These are phyloP conservation scores for Podospora sp. DNA, from an alignment of 495 filamentous ascomycete species.

Conservation along the genomic window DNA sequence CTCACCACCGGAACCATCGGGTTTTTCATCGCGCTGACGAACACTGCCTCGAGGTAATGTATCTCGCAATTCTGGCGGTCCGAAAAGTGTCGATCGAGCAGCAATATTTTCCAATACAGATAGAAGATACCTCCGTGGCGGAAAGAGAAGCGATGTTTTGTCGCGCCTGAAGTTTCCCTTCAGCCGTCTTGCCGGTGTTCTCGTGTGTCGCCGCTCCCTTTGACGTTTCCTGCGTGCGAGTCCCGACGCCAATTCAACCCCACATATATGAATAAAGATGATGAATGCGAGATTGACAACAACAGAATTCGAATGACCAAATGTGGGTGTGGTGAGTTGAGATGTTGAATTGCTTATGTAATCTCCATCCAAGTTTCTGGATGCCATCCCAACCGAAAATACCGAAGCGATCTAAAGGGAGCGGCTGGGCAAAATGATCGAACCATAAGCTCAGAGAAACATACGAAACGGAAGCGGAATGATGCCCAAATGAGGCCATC, in stretches of 20 bases:
- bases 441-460: conserved; percentile 13
- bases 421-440: background rate
- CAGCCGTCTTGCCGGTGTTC: too few relatives aligned
- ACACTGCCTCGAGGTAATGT: too few relatives aligned
- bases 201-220: background rate
- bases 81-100: too few relatives aligned
- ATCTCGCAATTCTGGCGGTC: too few relatives aligned
- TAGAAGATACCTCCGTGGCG: too few relatives aligned
- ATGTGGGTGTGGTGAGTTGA: background rate
- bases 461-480: conserved; percentile 11
- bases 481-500: background rate
- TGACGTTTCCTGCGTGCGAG: background rate
- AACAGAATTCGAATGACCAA: background rate
- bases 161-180: too few relatives aligned
- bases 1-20: too few relatives aligned
- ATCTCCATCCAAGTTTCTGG: background rate
- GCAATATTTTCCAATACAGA: too few relatives aligned
- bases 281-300: background rate
- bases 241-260: background rate
- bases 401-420: background rate
- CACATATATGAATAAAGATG: background rate
- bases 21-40: too few relatives aligned
- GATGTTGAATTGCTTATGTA: background rate
- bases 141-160: too few relatives aligned
- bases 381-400: background rate